These are phyloP conservation scores for Immersiporthe knoxdaviesiana DNA, from an alignment of 2,329 filamentous ascomycete genomes.

Conservation along the genomic window DNA sequence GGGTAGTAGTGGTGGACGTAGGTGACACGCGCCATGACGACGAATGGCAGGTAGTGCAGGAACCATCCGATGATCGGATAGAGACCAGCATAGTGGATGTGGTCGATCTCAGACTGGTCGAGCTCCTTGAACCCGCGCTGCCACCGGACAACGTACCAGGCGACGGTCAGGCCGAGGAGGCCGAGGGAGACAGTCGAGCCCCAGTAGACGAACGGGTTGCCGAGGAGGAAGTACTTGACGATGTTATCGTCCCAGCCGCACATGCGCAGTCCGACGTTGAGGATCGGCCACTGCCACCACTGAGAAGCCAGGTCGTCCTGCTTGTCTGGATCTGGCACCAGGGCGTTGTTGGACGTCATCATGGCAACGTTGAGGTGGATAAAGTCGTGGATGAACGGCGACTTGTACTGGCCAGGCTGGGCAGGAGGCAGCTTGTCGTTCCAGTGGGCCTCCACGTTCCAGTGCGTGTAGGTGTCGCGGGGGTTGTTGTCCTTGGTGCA, in stretches of 20 bases:
- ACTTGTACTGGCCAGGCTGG: constrained; percentile 91
- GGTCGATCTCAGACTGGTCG: constrained; percentile 78
- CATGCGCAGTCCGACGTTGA: constrained; percentile 96
- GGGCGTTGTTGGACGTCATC: constrained; percentile 99
- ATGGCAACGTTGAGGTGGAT: constrained; percentile 98
- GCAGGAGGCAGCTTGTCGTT: constrained; percentile 91
- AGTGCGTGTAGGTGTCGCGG: constrained; percentile 92
- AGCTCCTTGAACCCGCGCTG: constrained; percentile 92
- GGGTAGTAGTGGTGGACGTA: constrained; percentile 99
- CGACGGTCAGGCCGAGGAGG: constrained; percentile 70
- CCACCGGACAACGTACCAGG: constrained; percentile 92
- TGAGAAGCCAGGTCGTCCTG: constrained; percentile 96
- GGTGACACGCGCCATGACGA: constrained; percentile 97
- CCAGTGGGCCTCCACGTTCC: constrained; percentile 95
- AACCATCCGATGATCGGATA: constrained; percentile 95
- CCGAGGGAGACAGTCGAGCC: constrained; percentile 80
- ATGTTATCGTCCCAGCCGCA: constrained; percentile 96
- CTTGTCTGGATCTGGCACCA: constrained; percentile 97
- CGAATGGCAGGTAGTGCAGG: constrained; percentile 93
- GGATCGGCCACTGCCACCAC: constrained; percentile 98
- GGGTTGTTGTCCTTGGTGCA: constrained; percentile 94
- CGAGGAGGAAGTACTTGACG: constrained; percentile 97
- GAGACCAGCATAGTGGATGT: constrained; percentile 89
- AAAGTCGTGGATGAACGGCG: constrained; percentile 96
- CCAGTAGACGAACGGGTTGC: constrained; percentile 97